Percentiles rank a stretch among this genome's conserved stretches.
Evolutionary conservation across 345 rosid genomes (phyloP).

Genomic region (Excoecaria agallocha): DNA sequence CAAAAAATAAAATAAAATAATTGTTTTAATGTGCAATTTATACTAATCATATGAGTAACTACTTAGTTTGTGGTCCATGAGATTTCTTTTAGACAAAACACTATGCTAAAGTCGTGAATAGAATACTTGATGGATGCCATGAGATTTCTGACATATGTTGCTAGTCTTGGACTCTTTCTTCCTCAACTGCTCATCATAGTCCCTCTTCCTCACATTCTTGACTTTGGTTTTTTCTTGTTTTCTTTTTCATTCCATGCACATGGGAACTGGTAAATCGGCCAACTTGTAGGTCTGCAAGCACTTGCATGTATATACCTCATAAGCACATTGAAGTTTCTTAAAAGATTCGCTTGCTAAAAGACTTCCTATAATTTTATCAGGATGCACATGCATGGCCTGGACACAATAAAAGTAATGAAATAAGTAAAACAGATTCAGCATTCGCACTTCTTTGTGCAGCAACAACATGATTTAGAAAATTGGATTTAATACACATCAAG

Average conservation of each 20-base stretch:
- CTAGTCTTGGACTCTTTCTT: slow-evolving; percentile 73
- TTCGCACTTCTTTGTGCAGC: not conserved
- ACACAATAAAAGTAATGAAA: too few species aligned
- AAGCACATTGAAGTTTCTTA: slow-evolving; percentile 97
- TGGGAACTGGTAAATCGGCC: slow-evolving; percentile 1
- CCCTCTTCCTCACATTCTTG: slow-evolving; percentile 56
- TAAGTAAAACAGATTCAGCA: not conserved
- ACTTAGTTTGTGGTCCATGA: too few species aligned
- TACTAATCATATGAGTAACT: too few species aligned
- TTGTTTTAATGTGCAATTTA: too few species aligned
- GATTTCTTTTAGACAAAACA: too few species aligned
- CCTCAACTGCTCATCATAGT: slow-evolving; percentile 85
- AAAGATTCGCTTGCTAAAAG: too few species aligned
- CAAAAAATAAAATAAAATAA: too few species aligned
- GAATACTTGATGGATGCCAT: slow-evolving; percentile 59
- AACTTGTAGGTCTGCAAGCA: not conserved
- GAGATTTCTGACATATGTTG: slow-evolving; percentile 66
- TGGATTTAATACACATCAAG: not conserved
- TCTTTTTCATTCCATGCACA: not conserved
- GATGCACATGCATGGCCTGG: too few species aligned
- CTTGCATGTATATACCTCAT: slow-evolving; percentile 54
- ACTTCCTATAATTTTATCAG: too few species aligned
- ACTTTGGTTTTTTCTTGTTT: not conserved
- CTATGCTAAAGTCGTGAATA: too few species aligned
- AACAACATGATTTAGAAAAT: not conserved